Conservation (phyloP, 441 rosid species). For the Gossypium trilobum region DNA sequence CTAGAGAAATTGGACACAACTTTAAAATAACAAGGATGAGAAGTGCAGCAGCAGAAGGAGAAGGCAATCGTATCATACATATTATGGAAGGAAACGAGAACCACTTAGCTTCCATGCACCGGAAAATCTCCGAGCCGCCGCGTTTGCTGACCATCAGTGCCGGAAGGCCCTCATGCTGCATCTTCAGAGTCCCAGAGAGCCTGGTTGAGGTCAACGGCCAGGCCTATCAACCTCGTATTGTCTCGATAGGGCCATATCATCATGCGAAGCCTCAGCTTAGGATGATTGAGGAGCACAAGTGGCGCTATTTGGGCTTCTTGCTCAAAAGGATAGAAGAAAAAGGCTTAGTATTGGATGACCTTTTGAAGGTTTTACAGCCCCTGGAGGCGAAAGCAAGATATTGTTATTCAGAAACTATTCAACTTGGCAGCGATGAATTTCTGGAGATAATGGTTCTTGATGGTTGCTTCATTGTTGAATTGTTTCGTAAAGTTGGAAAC, state of each 20-base stretch:
- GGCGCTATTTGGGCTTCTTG: constrained; percentile 45
- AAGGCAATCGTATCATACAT: background rate
- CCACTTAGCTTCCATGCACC: constrained; percentile 20
- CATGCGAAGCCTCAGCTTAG: constrained; percentile 29
- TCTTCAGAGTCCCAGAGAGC: constrained; percentile 60
- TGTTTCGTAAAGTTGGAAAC: constrained; percentile 43
- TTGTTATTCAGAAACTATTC: constrained; percentile 50
- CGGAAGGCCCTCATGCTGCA: constrained; percentile 44
- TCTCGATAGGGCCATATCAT: constrained; percentile 73
- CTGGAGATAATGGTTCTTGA: constrained; percentile 63
- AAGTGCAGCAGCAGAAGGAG: background rate
- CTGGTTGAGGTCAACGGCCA: constrained; percentile 37
- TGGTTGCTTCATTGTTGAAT: constrained; percentile 51
- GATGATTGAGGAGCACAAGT: constrained; percentile 75
- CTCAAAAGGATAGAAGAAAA: constrained; percentile 28
- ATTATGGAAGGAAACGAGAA: background rate
- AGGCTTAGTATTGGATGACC: constrained; percentile 31
- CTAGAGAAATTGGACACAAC: background rate
- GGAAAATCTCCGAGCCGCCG: constrained; percentile 36
- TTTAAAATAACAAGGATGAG: background rate
- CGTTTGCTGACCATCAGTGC: constrained; percentile 36
- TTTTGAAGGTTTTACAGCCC: constrained; percentile 28
- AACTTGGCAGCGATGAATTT: constrained; percentile 34
- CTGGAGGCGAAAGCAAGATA: constrained; percentile 43
- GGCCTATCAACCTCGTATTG: constrained; percentile 48